Percentiles rank a stretch among this genome's conserved stretches.
phyloP scores from a whole-genome alignment of 441 rosid species.

The Sinapis alba region DNA sequence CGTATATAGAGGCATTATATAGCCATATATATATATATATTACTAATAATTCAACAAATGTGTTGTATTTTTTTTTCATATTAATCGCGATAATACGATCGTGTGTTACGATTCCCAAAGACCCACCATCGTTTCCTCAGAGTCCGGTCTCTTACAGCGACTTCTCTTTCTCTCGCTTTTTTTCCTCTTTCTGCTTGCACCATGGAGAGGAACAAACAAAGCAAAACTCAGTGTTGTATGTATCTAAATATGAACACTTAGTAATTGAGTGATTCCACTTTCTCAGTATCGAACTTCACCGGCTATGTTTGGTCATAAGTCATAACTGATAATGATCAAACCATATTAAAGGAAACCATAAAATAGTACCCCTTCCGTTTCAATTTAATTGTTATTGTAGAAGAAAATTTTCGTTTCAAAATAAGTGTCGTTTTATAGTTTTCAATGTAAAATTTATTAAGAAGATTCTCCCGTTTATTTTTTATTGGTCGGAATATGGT shows the following conservation, averaged over 20 bases:
- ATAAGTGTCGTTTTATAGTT: no score
- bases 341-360: no score
- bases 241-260: constrained; percentile 17
- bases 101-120: constrained; percentile 25
- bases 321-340: neutral
- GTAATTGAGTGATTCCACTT: constrained; percentile 10
- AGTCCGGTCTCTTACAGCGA: constrained; percentile 39
- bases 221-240: constrained; percentile 3
- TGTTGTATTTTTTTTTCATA: neutral
- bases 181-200: constrained; percentile 26
- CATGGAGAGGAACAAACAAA: constrained; percentile 28
- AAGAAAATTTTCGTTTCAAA: no score
- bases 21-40: neutral
- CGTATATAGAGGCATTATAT: constrained; percentile 14
- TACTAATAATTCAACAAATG: neutral
- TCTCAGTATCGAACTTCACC: neutral
- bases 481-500: no score
- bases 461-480: no score
- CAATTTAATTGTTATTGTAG: no score
- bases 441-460: no score
- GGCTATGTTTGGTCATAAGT: neutral
- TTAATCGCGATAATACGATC: neutral
- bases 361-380: no score
- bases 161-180: neutral
- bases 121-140: constrained; percentile 30